These are phyloP conservation scores for Anthostomella pinea DNA, from an alignment of 2,329 filamentous ascomycete species.

Conservation along the genomic window DNA sequence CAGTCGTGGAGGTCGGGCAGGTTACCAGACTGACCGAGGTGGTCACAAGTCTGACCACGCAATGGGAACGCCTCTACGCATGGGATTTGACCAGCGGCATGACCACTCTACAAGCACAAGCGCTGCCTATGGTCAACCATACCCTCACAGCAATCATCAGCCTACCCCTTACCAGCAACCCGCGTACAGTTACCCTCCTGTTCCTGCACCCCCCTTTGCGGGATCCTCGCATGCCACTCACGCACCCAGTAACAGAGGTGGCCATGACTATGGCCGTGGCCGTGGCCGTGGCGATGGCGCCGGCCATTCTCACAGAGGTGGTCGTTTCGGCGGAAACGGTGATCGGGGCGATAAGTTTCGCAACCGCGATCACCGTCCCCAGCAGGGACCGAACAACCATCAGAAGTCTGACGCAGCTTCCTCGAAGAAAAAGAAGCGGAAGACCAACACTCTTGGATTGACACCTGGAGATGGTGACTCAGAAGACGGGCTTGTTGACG, in stretches of 20 bases:
- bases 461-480: slow-evolving; percentile 63
- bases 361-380: slow-evolving; percentile 31
- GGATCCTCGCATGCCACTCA: slow-evolving; percentile 31
- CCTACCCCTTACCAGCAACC: slow-evolving; percentile 31
- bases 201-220: slow-evolving; percentile 37
- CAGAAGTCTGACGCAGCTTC: slow-evolving; percentile 52
- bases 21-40: slow-evolving; percentile 44
- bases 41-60: slow-evolving; percentile 32
- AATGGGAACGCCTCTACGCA: slow-evolving; percentile 33
- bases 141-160: slow-evolving; percentile 39
- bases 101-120: slow-evolving; percentile 32
- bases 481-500: slow-evolving; percentile 68
- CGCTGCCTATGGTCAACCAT: slow-evolving; percentile 38
- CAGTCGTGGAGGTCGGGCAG: slow-evolving; percentile 40
- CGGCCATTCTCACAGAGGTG: slow-evolving; percentile 28
- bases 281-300: slow-evolving; percentile 42
- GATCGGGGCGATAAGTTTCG: slow-evolving; percentile 41
- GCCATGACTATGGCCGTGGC: too few species aligned
- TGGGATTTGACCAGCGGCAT: slow-evolving; percentile 28
- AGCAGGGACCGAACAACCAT: slow-evolving; percentile 36
- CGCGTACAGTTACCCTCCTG: slow-evolving; percentile 37
- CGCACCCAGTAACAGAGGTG: slow-evolving; percentile 34
- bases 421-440: slow-evolving; percentile 68
- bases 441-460: slow-evolving; percentile 68
- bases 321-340: too few species aligned